Percentiles rank a stretch among this genome's conserved stretches.
Evolutionary conservation across 2,329 filamentous ascomycete genomes (phyloP).

Genomic region (Colletotrichum godetiae): DNA sequence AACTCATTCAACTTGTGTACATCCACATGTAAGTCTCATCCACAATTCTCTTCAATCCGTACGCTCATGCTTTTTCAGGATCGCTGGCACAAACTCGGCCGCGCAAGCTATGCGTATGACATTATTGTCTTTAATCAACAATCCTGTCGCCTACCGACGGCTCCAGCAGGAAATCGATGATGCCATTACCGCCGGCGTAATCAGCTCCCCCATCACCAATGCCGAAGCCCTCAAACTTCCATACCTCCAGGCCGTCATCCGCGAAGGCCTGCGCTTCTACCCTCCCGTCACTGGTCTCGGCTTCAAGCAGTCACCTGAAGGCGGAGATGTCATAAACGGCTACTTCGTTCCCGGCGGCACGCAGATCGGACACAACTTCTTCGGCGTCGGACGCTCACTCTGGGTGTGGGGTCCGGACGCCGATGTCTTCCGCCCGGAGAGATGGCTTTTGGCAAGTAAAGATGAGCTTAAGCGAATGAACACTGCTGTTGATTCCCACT

Average conservation of each 20-base stretch:
- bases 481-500: constrained; percentile 53
- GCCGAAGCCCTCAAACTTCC: constrained; percentile 59
- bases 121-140: constrained; percentile 63
- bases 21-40: constrained; percentile 48
- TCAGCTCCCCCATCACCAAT: constrained; percentile 56
- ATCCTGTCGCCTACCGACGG: constrained; percentile 52
- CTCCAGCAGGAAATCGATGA: constrained; percentile 57
- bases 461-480: constrained; percentile 48
- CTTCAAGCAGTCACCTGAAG: constrained; percentile 63
- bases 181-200: constrained; percentile 48
- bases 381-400: constrained; percentile 62
- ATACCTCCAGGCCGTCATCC: constrained; percentile 68
- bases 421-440: constrained; percentile 64
- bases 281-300: constrained; percentile 65
- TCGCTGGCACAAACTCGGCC: constrained; percentile 71
- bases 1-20: constrained; percentile 52
- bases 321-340: constrained; percentile 64
- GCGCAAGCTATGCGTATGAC: constrained; percentile 68
- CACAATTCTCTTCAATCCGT: background rate
- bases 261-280: constrained; percentile 66
- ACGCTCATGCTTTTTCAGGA: constrained; percentile 46
- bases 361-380: constrained; percentile 63
- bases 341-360: constrained; percentile 63
- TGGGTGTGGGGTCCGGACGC: constrained; percentile 67
- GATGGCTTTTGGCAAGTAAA: constrained; percentile 59